Percentiles rank a stretch among this genome's conserved stretches.
Conservation (phyloP, 805 yeast species). For the Ogataea minuta region DNA sequence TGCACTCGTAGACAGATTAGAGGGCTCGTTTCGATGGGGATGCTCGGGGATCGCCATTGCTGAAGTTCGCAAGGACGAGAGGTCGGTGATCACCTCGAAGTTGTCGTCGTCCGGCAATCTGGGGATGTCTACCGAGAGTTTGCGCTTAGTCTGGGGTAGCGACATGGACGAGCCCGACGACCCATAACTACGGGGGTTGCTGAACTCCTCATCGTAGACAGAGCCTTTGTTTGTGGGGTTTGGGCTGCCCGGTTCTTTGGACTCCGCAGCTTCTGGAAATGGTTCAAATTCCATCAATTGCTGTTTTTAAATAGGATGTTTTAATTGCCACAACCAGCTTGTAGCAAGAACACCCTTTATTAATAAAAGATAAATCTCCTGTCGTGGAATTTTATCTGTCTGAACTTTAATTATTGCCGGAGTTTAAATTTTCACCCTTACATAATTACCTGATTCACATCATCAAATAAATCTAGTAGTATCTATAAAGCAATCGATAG, state of each 20-base stretch:
- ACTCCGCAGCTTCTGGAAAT: conserved; percentile 3
- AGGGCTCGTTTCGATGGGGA: conserved; percentile 1
- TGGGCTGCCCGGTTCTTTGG: background rate
- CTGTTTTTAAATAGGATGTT: too few relatives aligned
- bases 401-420: too few relatives aligned
- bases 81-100: conserved; percentile 21
- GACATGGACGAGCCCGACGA: conserved; percentile 6
- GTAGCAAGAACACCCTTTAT: too few relatives aligned
- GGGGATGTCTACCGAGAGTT: conserved; percentile 24
- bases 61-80: conserved; percentile 18
- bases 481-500: background rate
- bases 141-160: conserved; percentile 11
- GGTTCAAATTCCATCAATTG: conserved; percentile 9
- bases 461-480: background rate
- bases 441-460: background rate
- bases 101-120: conserved; percentile 28
- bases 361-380: too few relatives aligned
- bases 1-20: conserved; percentile 22
- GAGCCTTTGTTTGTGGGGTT: conserved; percentile 2
- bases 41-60: conserved; percentile 22
- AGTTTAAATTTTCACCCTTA: background rate
- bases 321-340: too few relatives aligned
- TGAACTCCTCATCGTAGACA: background rate
- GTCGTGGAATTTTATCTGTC: too few relatives aligned
- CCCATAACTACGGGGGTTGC: conserved; percentile 1